Conservation (phyloP, 768 basidiomycete species). For the Leccinum rimulosum region DNA sequence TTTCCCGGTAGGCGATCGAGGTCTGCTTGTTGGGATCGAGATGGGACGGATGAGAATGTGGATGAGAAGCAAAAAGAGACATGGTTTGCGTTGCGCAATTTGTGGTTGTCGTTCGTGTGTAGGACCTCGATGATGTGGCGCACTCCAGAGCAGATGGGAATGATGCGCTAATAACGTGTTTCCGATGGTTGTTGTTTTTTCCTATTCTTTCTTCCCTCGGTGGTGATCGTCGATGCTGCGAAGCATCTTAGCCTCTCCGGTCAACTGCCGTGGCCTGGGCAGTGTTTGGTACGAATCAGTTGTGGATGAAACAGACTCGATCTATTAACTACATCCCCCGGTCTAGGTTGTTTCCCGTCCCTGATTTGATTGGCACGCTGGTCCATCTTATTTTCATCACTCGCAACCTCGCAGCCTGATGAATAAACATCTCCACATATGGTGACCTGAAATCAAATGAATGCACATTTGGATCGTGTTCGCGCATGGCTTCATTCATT, state of each 20-base stretch:
- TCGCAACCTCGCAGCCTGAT: constrained; percentile 3
- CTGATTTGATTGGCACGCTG: background rate
- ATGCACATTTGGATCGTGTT: background rate
- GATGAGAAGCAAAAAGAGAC: background rate
- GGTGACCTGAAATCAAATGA: constrained; percentile 2
- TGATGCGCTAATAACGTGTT: constrained; percentile 6
- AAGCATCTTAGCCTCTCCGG: background rate
- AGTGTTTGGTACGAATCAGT: constrained; percentile 15
- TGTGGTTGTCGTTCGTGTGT: constrained; percentile 14
- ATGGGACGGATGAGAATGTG: background rate
- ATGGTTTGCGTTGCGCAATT: constrained; percentile 1
- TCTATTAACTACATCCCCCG: background rate
- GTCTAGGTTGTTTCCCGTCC: constrained; percentile 5
- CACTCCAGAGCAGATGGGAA: constrained; percentile 6
- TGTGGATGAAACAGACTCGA: background rate
- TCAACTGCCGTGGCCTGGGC: background rate
- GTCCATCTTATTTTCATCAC: background rate
- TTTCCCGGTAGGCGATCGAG: constrained; percentile 13
- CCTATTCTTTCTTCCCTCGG: constrained; percentile 1
- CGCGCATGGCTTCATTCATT: background rate
- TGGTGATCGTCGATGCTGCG: background rate
- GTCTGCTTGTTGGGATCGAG: background rate
- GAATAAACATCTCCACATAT: constrained; percentile 8
- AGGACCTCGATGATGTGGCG: constrained; percentile 2
- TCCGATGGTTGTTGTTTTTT: constrained; percentile 7